A percentile compares a stretch with the other conserved stretches of the same genome.
Evolutionary conservation across 2,329 filamentous ascomycete genomes (phyloP).

Genomic region (Tolypocladium ophioglossoides): DNA sequence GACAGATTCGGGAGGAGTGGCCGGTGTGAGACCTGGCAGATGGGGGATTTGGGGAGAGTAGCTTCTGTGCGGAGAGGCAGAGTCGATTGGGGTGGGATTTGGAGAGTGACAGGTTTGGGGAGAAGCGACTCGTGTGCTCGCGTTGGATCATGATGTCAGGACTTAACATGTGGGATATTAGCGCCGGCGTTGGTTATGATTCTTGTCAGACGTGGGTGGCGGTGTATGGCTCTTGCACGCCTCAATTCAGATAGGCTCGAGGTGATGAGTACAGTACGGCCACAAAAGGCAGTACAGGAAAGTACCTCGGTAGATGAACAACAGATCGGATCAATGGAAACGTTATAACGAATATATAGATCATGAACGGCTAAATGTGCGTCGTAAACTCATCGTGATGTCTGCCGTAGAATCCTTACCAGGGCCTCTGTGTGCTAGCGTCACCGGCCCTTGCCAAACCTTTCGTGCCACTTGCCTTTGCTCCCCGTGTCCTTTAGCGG

Average conservation of each 20-base stretch:
- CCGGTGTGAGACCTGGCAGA: background rate
- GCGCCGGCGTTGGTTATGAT: background rate
- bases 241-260: background rate
- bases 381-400: background rate
- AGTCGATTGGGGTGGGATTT: background rate
- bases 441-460: constrained; percentile 36
- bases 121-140: background rate
- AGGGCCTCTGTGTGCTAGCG: background rate
- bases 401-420: too few relatives aligned
- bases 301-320: background rate
- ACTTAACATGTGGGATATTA: background rate
- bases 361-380: background rate
- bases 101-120: too few relatives aligned
- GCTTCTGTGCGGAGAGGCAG: too few relatives aligned
- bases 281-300: background rate
- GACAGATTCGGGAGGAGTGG: background rate
- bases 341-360: too few relatives aligned
- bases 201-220: background rate
- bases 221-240: background rate
- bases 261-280: background rate
- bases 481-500: constrained; percentile 17
- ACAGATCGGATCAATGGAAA: too few relatives aligned
- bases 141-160: background rate
- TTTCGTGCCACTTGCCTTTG: constrained; percentile 51
- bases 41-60: background rate